These are phyloP conservation scores for Nepenthes gracilis DNA, from an alignment of 148 eudicot species.

Conservation along the genomic window DNA sequence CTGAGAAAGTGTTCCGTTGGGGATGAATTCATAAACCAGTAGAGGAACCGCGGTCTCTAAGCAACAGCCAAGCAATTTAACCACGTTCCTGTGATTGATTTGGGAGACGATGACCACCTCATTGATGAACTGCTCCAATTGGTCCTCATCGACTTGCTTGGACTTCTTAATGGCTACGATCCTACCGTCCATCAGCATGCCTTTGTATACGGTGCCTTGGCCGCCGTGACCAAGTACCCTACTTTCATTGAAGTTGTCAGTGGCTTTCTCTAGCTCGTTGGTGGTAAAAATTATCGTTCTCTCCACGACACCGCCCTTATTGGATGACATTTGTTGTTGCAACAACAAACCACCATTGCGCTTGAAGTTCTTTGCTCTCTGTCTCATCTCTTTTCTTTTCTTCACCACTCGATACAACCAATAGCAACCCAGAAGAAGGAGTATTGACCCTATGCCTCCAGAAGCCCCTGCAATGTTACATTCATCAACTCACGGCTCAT, in stretches of 20 bases:
- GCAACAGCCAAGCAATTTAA: constrained; percentile 3
- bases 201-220: constrained; percentile 6
- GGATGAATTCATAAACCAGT: constrained; percentile 4
- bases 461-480: no score
- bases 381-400: no score
- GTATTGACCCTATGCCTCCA: no score
- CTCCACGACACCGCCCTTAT: neutral
- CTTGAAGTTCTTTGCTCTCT: neutral
- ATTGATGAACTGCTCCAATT: constrained; percentile 7
- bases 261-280: constrained; percentile 3
- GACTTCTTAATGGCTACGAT: constrained; percentile 8
- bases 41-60: constrained; percentile 4
- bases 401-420: no score
- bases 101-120: constrained; percentile 6
- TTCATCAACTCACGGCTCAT: no score
- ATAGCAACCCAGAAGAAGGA: no score
- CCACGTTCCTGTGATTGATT: constrained; percentile 4
- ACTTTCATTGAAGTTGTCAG: constrained; percentile 5
- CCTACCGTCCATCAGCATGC: constrained; percentile 1
- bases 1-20: constrained; percentile 4
- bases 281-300: neutral
- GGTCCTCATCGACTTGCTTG: constrained; percentile 1
- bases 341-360: constrained; percentile 1
- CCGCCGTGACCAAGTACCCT: constrained; percentile 2
- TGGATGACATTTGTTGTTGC: neutral